Base-by-base conservation (phyloP, 2,329 filamentous ascomycete species). In the Phyllachora maydis region DNA sequence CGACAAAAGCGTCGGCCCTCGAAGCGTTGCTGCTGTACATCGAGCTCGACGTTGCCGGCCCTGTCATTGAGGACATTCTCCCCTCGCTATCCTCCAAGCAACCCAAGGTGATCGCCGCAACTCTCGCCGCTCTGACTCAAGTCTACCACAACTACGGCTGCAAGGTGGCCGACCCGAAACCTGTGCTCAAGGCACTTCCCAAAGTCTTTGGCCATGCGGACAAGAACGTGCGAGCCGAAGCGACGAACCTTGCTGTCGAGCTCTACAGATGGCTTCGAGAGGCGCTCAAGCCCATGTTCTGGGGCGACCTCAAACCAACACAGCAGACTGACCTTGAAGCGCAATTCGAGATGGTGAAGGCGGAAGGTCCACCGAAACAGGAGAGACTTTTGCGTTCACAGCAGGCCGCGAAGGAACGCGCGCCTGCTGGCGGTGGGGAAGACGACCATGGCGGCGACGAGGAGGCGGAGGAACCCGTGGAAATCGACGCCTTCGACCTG, bases 221-320 rank as follows among this genome's bases (percentile, higher is more conserved):
- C 58, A 98, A 98, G 51, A 95, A 95, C 43, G 79, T 98, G 10
- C 74, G 88, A 47, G 82, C 83, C 4, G 88, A 93, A 45, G 82
- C 83, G 14, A 88, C 88, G 22, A 82, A 75, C 36, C 56, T 98
- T 27, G 76, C 85, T 0, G 79, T 93, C 22, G 90, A 98, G 43
- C 66, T 98, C 28, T 98, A 98, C 49, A 63, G 88, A 47, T 98
- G 90, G 88, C 59, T 98, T 16, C 76, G 85, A 35, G 88, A 98
- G 33, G 85, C 85, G 8, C 93, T 98, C 71, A 98, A 98, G 45
- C 81, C 85, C 18, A 74, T 95, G 49, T 95, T 98, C 45, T 98
- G 88, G 83, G 69, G 65, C 21, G 88, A 98, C 28, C 50, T 98
- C 30, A 98, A 98, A 45, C 76, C 85, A 1, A 85, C 91, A 1